These are phyloP conservation scores for Periconia sp. DNA, from an alignment of 2,329 filamentous ascomycete species.

Conservation along the genomic window DNA sequence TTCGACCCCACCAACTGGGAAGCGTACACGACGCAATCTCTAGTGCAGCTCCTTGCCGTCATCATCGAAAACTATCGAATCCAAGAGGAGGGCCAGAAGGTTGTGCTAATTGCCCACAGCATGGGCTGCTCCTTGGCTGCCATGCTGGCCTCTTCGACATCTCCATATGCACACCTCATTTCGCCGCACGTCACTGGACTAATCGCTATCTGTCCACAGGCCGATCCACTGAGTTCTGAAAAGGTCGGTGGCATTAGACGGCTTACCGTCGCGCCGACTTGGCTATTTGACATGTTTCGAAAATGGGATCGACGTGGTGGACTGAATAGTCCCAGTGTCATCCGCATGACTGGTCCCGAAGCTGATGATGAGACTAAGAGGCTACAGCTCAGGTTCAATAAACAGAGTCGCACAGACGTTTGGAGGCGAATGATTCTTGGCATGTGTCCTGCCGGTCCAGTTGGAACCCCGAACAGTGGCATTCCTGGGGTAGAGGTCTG, in stretches of 20 bases:
- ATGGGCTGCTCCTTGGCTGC: conserved; percentile 84
- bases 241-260: conserved; percentile 59
- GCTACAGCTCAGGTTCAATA: conserved; percentile 77
- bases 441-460: conserved; percentile 59
- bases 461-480: conserved; percentile 63
- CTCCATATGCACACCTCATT: conserved; percentile 59
- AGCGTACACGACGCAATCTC: conserved; percentile 78
- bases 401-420: conserved; percentile 80
- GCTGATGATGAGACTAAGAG: conserved; percentile 70
- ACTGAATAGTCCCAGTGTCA: conserved; percentile 76
- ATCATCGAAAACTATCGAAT: conserved; percentile 78
- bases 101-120: conserved; percentile 86
- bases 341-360: conserved; percentile 73
- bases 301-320: conserved; percentile 82
- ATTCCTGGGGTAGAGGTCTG: conserved; percentile 74
- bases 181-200: conserved; percentile 73
- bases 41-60: conserved; percentile 75
- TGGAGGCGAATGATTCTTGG: conserved; percentile 84
- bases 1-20: conserved; percentile 75
- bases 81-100: conserved; percentile 67
- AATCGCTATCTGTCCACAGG: conserved; percentile 80
- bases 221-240: conserved; percentile 65
- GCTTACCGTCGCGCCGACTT: conserved; percentile 71
- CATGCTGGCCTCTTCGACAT: conserved; percentile 68
- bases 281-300: conserved; percentile 78